These are phyloP conservation scores for Triticum aestivum DNA, from an alignment of 176 grass and related monocot genomes.

Conservation along the genomic window IWGSC_CS_RefSeq_v2.1 NC_057802.1:518802018-518802517, in stretches of 20 bases:
- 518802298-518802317: background rate
- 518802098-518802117: conserved; percentile 25
- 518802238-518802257: conserved; percentile 25
- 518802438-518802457: background rate
- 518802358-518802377: conserved; percentile 3
- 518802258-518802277: background rate
- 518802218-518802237: background rate
- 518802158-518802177: conserved; percentile 26
- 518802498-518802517: conserved; percentile 23
- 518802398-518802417: conserved; percentile 34
- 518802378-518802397: background rate
- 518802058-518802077: conserved; percentile 27
- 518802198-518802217: background rate
- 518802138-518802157: background rate
- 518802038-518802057: conserved; percentile 48
- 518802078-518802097: background rate
- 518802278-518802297: conserved; percentile 23
- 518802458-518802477: conserved; percentile 24
- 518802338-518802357: background rate
- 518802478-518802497: conserved; percentile 23
- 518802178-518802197: conserved; percentile 14
- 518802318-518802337: conserved; percentile 20
- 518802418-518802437: conserved; percentile 32
- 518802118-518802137: background rate
- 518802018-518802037: conserved; percentile 35